Percentiles rank a stretch among this genome's conserved stretches.
These are phyloP conservation scores for Heliocybe sulcata DNA, from an alignment of 1,284 basidiomycete species.

Conservation along the genomic window DNA sequence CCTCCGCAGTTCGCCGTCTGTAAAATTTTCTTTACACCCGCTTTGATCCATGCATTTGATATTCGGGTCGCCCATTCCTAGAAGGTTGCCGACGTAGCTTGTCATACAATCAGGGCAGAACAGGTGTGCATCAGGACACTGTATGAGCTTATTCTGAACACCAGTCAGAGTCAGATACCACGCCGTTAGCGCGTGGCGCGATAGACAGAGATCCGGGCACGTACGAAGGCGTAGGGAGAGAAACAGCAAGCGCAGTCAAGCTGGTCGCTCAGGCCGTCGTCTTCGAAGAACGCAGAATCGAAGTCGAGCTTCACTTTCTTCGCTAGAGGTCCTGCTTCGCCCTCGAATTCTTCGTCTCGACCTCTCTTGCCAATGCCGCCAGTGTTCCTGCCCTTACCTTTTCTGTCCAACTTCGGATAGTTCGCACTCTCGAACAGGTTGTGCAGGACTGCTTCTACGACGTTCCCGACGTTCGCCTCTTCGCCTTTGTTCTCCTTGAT, in stretches of 20 bases:
- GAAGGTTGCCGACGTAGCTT: slow-evolving; percentile 23
- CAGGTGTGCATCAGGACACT: slow-evolving; percentile 68
- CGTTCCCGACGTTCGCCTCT: background rate
- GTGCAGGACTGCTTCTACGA: slow-evolving; percentile 2
- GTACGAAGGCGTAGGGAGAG: slow-evolving; percentile 1
- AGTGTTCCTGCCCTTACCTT: background rate
- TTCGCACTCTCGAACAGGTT: background rate
- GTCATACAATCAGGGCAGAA: slow-evolving; percentile 46
- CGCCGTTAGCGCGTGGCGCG: too few species aligned
- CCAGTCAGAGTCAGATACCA: background rate
- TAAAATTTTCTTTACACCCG: slow-evolving; percentile 64
- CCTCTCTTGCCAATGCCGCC: background rate
- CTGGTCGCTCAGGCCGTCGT: background rate
- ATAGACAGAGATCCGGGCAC: background rate
- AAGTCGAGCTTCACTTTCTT: background rate
- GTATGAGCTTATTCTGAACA: slow-evolving; percentile 67
- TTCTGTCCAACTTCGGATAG: background rate
- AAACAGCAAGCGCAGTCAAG: slow-evolving; percentile 3
- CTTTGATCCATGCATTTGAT: slow-evolving; percentile 80
- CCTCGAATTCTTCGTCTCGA: background rate
- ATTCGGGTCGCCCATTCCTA: slow-evolving; percentile 31
- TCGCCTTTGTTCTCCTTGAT: background rate
- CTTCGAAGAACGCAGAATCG: background rate
- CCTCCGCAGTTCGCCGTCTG: slow-evolving; percentile 57
- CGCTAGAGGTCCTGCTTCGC: background rate